Conservation (phyloP, 179 eudicot genomes). For the Amaranthus tricolor region DNA sequence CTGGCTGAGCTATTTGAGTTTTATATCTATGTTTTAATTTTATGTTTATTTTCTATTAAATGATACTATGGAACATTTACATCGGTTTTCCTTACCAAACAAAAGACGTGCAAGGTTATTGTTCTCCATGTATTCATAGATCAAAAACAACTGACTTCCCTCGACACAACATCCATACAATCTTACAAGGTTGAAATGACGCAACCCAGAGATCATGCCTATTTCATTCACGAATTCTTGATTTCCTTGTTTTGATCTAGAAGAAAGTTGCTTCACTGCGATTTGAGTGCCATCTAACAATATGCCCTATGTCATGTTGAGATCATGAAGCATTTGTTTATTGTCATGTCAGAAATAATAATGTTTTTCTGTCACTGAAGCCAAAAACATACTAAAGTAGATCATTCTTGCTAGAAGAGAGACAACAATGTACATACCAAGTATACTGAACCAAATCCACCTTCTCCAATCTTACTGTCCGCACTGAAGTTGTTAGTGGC, state of each 20-base stretch:
- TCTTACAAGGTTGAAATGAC: conserved; percentile 48
- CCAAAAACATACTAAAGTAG: neutral
- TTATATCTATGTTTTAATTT: too few species aligned
- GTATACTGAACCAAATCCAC: conserved; percentile 81
- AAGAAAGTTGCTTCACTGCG: conserved; percentile 54
- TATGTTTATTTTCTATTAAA: too few species aligned
- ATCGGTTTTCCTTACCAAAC: conserved; percentile 32
- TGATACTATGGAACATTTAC: neutral
- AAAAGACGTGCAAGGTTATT: conserved; percentile 43
- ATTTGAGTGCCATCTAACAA: conserved; percentile 44
- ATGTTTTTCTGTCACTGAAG: neutral
- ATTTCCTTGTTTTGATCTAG: conserved; percentile 46
- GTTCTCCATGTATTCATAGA: conserved; percentile 54
- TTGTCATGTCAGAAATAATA: neutral
- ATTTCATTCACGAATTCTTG: conserved; percentile 55
- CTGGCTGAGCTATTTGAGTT: neutral
- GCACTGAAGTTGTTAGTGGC: conserved; percentile 66
- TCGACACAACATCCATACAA: conserved; percentile 54
- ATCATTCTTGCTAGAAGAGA: neutral
- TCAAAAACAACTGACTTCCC: conserved; percentile 43
- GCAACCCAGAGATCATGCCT: conserved; percentile 51
- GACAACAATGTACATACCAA: conserved; percentile 39
- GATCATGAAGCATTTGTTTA: neutral
- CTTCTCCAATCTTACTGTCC: conserved; percentile 66
- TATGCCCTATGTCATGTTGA: conserved; percentile 36